Percentiles rank a stretch among this genome's conserved stretches.
Evolutionary conservation across 805 yeast species (phyloP).

Genomic region (Ogataea corticis): DNA sequence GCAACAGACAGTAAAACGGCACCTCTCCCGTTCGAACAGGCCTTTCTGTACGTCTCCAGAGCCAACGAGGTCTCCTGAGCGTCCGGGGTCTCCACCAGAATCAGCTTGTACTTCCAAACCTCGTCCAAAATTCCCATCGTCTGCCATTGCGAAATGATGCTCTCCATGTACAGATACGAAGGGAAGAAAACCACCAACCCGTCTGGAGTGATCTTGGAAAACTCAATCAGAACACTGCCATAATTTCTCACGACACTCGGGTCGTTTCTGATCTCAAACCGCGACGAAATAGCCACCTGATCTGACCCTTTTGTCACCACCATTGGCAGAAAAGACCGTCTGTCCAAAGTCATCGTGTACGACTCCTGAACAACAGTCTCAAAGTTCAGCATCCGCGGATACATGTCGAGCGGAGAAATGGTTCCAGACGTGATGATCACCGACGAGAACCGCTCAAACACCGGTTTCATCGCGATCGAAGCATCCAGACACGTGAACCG

Average conservation of each 20-base stretch:
- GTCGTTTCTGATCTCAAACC: slow-evolving; percentile 95
- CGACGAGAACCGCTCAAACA: slow-evolving; percentile 88
- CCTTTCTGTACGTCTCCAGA: slow-evolving; percentile 90
- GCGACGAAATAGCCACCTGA: slow-evolving; percentile 93
- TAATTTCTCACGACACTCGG: slow-evolving; percentile 97
- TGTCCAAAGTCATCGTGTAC: slow-evolving; percentile 91
- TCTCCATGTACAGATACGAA: slow-evolving; percentile 95
- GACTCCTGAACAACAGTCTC: slow-evolving; percentile 93
- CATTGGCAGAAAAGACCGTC: slow-evolving; percentile 91
- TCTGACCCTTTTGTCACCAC: slow-evolving; percentile 97
- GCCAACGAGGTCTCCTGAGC: slow-evolving; percentile 98
- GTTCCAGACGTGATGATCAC: slow-evolving; percentile 97
- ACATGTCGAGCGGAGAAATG: slow-evolving; percentile 97
- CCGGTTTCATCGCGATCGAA: slow-evolving; percentile 95
- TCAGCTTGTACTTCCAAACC: slow-evolving; percentile 96
- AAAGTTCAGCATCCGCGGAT: slow-evolving; percentile 93
- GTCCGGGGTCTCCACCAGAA: slow-evolving; percentile 97
- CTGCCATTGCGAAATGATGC: slow-evolving; percentile 98
- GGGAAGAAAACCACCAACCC: slow-evolving; percentile 98
- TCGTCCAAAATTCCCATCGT: slow-evolving; percentile 97
- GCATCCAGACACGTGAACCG: slow-evolving; percentile 96
- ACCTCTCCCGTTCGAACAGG: slow-evolving; percentile 97
- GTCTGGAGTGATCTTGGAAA: slow-evolving; percentile 94
- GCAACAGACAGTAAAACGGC: slow-evolving; percentile 96
- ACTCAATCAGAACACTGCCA: slow-evolving; percentile 89